Evolutionary conservation across 129 eudicot species (phyloP).

Genomic region (Centella asiatica): DNA sequence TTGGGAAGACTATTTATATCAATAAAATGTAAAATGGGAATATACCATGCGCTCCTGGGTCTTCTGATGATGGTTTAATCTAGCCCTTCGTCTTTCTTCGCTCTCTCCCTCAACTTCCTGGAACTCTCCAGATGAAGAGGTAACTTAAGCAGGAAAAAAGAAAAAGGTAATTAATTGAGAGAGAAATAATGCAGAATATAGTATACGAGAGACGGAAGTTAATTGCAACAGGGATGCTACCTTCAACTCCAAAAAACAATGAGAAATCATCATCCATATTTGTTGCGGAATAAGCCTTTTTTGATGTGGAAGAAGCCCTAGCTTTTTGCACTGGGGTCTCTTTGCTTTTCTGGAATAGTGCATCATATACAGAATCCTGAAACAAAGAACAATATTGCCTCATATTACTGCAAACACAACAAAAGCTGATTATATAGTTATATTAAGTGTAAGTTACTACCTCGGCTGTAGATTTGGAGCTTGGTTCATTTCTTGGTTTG

Average conservation of each 20-base stretch:
- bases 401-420: conserved; percentile 3
- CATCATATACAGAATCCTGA: conserved; percentile 50
- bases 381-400: conserved; percentile 14
- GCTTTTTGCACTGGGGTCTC: conserved; percentile 23
- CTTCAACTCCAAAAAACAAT: conserved; percentile 65
- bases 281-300: conserved; percentile 25
- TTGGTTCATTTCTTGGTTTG: conserved; percentile 21
- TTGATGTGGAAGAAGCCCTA: conserved; percentile 19
- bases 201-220: conserved; percentile 1
- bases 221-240: conserved; percentile 23
- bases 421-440: background rate
- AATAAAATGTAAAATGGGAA: conserved; percentile 1
- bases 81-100: conserved; percentile 72
- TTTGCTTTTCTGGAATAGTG: conserved; percentile 36
- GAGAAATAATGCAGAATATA: background rate
- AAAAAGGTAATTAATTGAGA: background rate
- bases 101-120: conserved; percentile 79
- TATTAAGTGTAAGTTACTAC: conserved; percentile 21
- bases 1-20: conserved; percentile 4
- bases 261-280: conserved; percentile 50
- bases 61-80: conserved; percentile 53
- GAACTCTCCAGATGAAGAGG: conserved; percentile 66
- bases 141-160: conserved; percentile 26
- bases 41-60: conserved; percentile 70
- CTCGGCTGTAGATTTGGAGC: conserved; percentile 31